Base-by-base conservation (phyloP, 805 yeast species). In the Peterozyma toletana region DNA sequence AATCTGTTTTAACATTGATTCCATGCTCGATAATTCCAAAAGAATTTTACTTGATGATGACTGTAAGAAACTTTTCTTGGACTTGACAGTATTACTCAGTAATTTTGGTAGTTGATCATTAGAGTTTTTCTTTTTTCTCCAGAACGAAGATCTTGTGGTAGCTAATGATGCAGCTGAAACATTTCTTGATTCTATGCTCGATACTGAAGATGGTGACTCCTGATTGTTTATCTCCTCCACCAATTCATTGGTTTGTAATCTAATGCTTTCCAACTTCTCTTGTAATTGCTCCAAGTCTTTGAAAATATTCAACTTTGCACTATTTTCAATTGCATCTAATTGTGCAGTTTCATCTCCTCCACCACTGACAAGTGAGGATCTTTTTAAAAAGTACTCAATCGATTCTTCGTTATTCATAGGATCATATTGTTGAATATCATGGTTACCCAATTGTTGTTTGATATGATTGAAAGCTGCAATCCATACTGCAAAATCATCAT, bases 401-500 rank as follows among this genome's bases (percentile, higher is more conserved):
- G 21, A 13, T 9, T 33, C 35, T 16, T 34, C 35, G 18, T 39
- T 17, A 2, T 35, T 37, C 5, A 13, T 16, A 17, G 33, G 10
- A 11, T 35, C 44, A 31, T 13, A 31, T 27, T 37, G 54, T 35
- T 52, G 63, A 5, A 31, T 31, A 4, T 35, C 40, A 5, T 16
- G 13, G 18, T 38, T 13, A 13, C 38, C 46, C 7, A 21, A 21
- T 27, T 37, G 54, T 35, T 52, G 63, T 57, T 59, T 77, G 41
- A 76, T 63, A 16, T 63, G 62, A 53, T 87, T 83, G 50, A 90
- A 75, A 2, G 96, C 95, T 42, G 79, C 73, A 11, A 84, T 76
- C 99, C 99, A 93, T 5, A 76, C 70, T 33, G 78, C 74, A 73
- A 88, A 93, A 50, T 85, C 90, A 6, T 71, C 68, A 10, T 63